Evolutionary conservation across 805 yeast species (phyloP), one percentile per base, ranked within the genome.

Genomic region (Ogataea dorogensis): DNA sequence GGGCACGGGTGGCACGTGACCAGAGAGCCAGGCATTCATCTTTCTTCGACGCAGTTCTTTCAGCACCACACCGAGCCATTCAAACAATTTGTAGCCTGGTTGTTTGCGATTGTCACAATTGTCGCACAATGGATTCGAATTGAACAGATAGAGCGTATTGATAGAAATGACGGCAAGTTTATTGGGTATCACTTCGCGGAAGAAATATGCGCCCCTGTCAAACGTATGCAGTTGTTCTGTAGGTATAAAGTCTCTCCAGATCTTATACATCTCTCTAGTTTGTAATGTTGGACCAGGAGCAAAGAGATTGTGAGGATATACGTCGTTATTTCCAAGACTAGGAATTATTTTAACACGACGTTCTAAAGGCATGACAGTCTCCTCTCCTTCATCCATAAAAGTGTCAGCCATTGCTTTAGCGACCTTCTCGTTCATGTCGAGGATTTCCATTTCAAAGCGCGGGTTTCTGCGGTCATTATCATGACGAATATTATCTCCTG

Each of bases 281-380:
- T 86, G 94, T 42, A 83, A 61, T n/a, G 94, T 84, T 11, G 96
- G 95, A 0, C 96, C 96, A 0, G 87, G 77, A 0, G 91, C 75
- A 58, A 85, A 83, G 56, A 86, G 64, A 54, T 86, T 86, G 62
- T 86, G 96, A 1, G 96, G 95, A 56, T 77, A 86, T 3, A 86
- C 95, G 56, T 87, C 95, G 54, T 86, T 86, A 55, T 86, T 86
- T 2, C 96, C 96, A 25, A 86, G 58, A 36, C 83, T 71, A 22
- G 95, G 95, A 19, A 86, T 64, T 9, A 84, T 67, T 23, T 59
- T 63, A 14, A 63, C 54, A 18, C 65, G 35, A 36, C 67, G 49
- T 18, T 53, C 47, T 14, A 51, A 31, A 5, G 64, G 63, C 40
- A 47, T 37, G 10, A 34, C 25, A 5, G 22, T 31, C 22, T 53